Evolutionary conservation across 2,329 filamentous ascomycete genomes (phyloP).

Genomic region (Fonsecaea erecta): DNA sequence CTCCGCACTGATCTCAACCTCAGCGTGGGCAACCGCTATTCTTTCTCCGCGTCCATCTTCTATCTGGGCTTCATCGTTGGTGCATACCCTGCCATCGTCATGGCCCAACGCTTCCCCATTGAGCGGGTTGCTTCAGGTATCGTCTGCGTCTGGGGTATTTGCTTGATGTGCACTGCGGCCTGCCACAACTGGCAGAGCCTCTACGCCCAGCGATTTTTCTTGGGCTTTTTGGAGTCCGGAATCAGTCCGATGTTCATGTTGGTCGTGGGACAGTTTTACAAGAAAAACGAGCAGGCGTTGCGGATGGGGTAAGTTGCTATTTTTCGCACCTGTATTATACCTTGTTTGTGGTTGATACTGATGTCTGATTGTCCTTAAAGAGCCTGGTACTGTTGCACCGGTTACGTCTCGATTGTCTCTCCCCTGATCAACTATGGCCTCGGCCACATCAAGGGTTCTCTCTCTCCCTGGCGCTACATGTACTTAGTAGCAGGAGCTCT

Average conservation of each 20-base stretch:
- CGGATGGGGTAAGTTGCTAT: constrained; percentile 60
- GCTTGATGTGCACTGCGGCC: constrained; percentile 71
- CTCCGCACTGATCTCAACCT: constrained; percentile 50
- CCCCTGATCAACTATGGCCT: constrained; percentile 69
- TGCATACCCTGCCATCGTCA: constrained; percentile 73
- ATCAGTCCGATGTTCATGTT: constrained; percentile 71
- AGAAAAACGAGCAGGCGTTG: constrained; percentile 66
- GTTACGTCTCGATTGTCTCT: constrained; percentile 52
- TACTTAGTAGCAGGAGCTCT: constrained; percentile 68
- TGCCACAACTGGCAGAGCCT: constrained; percentile 67
- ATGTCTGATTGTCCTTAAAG: not conserved
- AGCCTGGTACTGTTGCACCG: constrained; percentile 41
- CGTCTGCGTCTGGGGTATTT: constrained; percentile 68
- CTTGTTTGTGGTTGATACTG: not conserved
- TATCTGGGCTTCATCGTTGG: constrained; percentile 80
- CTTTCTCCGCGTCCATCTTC: constrained; percentile 46
- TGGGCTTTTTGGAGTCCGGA: constrained; percentile 64
- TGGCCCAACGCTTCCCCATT: constrained; percentile 69
- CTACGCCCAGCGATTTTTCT: constrained; percentile 69
- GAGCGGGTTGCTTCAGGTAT: constrained; percentile 66
- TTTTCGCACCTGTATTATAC: not conserved
- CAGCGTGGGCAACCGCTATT: constrained; percentile 49
- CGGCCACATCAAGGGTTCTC: constrained; percentile 61
- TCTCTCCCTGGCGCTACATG: constrained; percentile 71
- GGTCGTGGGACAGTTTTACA: constrained; percentile 66